Conservation (phyloP, 495 filamentous ascomycete genomes). For the Penicillium verhagenii region DNA sequence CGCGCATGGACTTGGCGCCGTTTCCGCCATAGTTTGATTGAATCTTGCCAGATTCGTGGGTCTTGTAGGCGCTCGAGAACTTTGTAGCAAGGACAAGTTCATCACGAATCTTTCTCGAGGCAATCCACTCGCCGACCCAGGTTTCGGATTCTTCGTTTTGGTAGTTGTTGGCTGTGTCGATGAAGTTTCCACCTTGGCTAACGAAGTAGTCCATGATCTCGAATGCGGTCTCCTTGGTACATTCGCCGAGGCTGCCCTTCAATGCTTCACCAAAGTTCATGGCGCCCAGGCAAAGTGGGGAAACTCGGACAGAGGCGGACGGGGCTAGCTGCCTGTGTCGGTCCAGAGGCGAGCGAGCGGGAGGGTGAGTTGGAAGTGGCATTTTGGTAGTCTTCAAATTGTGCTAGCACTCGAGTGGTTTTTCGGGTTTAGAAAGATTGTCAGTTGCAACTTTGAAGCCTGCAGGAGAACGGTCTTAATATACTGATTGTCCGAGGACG, state of each 20-base stretch:
- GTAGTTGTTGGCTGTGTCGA: constrained; percentile 74
- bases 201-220: constrained; percentile 67
- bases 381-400: too few relatives aligned
- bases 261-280: constrained; percentile 59
- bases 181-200: constrained; percentile 70
- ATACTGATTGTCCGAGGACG: too few relatives aligned
- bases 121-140: constrained; percentile 80
- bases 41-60: constrained; percentile 34
- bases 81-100: constrained; percentile 73
- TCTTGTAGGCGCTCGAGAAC: constrained; percentile 50
- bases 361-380: too few relatives aligned
- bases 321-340: constrained; percentile 61
- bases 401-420: too few relatives aligned
- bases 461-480: too few relatives aligned
- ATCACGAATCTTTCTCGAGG: constrained; percentile 49
- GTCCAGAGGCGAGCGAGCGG: too few relatives aligned
- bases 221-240: constrained; percentile 59
- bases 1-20: constrained; percentile 55
- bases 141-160: constrained; percentile 66
- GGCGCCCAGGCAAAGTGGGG: constrained; percentile 58
- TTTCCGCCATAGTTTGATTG: constrained; percentile 59
- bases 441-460: too few relatives aligned
- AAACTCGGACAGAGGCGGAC: constrained; percentile 55
- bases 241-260: constrained; percentile 55
- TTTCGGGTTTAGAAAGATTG: too few relatives aligned